Base-by-base conservation (phyloP, 2,329 filamentous ascomycete species). In the Venturia nashicola region DNA sequence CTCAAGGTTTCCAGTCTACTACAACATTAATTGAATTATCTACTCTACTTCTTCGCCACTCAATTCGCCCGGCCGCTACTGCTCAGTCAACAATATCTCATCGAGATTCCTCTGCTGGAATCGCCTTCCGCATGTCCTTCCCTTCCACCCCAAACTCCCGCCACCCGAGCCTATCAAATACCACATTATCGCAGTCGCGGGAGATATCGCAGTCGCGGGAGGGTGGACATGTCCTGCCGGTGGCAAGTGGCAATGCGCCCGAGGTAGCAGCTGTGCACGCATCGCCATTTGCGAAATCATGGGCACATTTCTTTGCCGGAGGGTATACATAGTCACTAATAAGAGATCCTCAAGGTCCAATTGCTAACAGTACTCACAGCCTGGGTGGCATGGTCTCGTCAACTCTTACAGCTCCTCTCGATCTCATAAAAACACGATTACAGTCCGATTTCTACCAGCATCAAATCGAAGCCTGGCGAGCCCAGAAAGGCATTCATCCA, bases 391-490 rank as follows among this genome's bases (percentile, higher is more conserved):
- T 96, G 87, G 91, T 90, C 20, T 88, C 93, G 12, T 90, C 93
- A 32, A 87, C 89, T n/a, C 77, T 97, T n/a, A 97, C 93, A 1
- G 91, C 91, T 9, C 93, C 93, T 27, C 87, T 97, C 65, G 93
- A 97, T 72, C 92, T 97, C 40, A 83, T 97, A 61, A 96, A 96
- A 75, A 97, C 93, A 12, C 86, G 93, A 43, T 81, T 97, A 3
- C 93, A 97, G 74, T 95, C 91, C 71, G 92, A 96, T 72, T 95
- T 95, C 74, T 97, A 97, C 80, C 90, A 96, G 74, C 82, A 86
- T 9, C 90, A 96, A 75, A 82, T 96, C 57, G 82, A 82, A 39
- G 84, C 87, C 18, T 82, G 84, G 9, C 84, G 89, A 61, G 78
- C 83, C n/a, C 82, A 85, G 48, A 79, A 82, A 63, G 79, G 79